Evolutionary conservation across 2,329 filamentous ascomycete genomes (phyloP).

Genomic region (Diplodia corticola): DNA sequence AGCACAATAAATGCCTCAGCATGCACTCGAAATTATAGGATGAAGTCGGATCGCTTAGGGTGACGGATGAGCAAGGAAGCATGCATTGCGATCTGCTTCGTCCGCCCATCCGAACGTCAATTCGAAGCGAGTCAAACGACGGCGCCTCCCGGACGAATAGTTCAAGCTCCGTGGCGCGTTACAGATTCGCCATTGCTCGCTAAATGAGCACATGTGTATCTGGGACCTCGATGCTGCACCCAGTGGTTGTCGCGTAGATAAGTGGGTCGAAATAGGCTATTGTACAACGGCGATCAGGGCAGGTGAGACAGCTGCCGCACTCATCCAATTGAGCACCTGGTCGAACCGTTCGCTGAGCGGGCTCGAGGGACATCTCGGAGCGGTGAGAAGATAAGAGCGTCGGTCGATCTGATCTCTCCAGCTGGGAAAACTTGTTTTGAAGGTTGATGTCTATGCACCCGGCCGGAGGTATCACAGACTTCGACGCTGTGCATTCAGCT

Average conservation of each 20-base stretch:
- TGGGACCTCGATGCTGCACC: neutral
- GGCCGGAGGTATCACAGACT: too few relatives aligned
- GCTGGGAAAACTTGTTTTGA: neutral
- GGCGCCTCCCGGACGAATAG: neutral
- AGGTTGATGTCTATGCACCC: too few relatives aligned
- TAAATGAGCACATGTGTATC: neutral
- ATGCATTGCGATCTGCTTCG: neutral
- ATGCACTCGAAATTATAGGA: neutral
- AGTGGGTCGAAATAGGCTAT: conserved; percentile 1
- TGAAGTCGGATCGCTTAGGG: neutral
- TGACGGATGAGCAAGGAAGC: neutral
- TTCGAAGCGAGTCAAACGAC: neutral
- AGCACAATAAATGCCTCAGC: neutral
- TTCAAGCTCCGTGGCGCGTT: neutral
- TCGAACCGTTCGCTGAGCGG: neutral
- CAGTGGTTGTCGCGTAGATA: neutral
- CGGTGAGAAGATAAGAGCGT: neutral
- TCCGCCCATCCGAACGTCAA: neutral
- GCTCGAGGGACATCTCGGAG: neutral
- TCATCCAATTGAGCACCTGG: conserved; percentile 7
- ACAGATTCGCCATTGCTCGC: neutral
- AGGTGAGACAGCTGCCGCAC: neutral
- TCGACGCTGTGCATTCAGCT: neutral
- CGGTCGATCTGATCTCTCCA: neutral
- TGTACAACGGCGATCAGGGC: neutral